Base-by-base conservation (phyloP, 805 yeast species). In the Candida chilensis region DNA sequence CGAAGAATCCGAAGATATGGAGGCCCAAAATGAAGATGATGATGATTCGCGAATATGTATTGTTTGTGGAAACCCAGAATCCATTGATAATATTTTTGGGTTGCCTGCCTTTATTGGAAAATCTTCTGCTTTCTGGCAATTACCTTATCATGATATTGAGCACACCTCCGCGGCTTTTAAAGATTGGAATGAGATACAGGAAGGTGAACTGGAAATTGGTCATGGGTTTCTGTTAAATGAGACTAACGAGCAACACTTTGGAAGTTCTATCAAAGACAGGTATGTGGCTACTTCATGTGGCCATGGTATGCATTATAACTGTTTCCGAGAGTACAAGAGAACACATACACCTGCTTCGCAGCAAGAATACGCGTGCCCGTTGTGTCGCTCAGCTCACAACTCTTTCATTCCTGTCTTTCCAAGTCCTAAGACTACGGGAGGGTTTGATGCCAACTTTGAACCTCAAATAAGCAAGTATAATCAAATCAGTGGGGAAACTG, bases 11-110 rank as follows among this genome's bases (percentile, higher is more conserved):
- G 28, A 35, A n/a, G 28, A 37, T 16, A 29, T 33, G 7, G 29
- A 8, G 11, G 13, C 8, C 13, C 11, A 41, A 12, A 17, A 25
- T 37, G 24, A 40, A 10, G 13, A 47, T 2, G 37, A 37, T 5
- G 30, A 29, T 9, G 50, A 50, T 3, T 32, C 38, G 4, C 56
- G 71, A 34, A 46, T 48, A 2, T 78, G 85, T 54, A 74, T 78
- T 3, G 39, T 74, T 15, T 78, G 86, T 50, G 80, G 76, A 37
- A 73, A 70, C 34, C 57, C 64, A 1, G 71, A 67, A 28, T 56
- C 60, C 15, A 30, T 39, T 9, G 52, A 61, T 11, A 69, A 69
- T 20, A 36, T 71, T 0, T 70, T 80, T 48, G 83, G 83, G 8
- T 48, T 75, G n/a, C 77, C 85, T 1, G 66, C 69, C 4, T 62